These are phyloP conservation scores for Phytophthora citricola DNA, from an alignment of 352 stramenopile genomes.

Conservation along the genomic window DNA sequence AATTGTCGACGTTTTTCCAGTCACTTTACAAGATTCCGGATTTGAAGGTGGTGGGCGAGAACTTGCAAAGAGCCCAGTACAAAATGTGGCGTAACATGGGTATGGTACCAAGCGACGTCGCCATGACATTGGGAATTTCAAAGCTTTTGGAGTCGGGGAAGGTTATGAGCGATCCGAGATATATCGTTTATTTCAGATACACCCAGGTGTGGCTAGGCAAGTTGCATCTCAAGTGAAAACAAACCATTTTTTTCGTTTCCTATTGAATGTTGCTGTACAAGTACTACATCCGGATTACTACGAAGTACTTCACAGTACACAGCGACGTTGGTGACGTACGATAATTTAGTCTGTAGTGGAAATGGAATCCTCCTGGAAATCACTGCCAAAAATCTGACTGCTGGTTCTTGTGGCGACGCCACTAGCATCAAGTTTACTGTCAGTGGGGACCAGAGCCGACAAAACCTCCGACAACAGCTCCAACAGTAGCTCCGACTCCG, in stretches of 20 bases:
- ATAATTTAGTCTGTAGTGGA: too few species aligned
- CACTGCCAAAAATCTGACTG: too few species aligned
- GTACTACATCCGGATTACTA: too few species aligned
- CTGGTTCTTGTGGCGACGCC: too few species aligned
- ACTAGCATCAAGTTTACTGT: too few species aligned
- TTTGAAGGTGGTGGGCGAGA: conserved; percentile 12
- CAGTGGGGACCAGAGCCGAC: too few species aligned
- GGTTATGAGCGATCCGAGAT: conserved; percentile 1
- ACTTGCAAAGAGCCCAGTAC: conserved; percentile 5
- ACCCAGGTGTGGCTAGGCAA: not conserved
- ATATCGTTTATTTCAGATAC: conserved; percentile 6
- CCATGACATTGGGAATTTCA: not conserved
- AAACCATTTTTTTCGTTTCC: not conserved
- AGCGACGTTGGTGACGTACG: too few species aligned
- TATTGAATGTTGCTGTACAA: too few species aligned
- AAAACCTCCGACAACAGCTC: too few species aligned
- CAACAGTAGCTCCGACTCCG: too few species aligned
- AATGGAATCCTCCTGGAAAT: too few species aligned
- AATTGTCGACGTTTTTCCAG: conserved; percentile 8
- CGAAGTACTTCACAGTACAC: too few species aligned
- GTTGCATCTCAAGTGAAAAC: conserved; percentile 1
- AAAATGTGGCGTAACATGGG: not conserved
- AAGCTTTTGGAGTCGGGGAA: conserved; percentile 1
- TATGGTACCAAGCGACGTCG: not conserved
- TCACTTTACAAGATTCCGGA: not conserved